These are phyloP conservation scores for Penicillium samsonianum DNA, from an alignment of 495 filamentous ascomycete species.

Conservation along the genomic window DNA sequence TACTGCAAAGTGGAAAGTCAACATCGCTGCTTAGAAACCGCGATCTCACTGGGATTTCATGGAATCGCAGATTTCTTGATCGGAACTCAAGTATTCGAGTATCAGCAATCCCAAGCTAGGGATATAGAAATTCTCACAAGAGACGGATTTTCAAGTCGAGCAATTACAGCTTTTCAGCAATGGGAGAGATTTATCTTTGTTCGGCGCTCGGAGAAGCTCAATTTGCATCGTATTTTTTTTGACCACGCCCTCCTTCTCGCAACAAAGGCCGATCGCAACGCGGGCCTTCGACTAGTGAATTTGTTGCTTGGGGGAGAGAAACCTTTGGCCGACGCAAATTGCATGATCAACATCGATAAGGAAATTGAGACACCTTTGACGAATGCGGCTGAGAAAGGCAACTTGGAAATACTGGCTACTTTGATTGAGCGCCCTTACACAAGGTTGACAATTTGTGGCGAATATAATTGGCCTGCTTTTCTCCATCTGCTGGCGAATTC, in stretches of 20 bases:
- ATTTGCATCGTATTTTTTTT: constrained; percentile 1
- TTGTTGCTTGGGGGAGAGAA: not conserved
- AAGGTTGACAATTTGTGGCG: not conserved
- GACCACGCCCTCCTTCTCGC: constrained; percentile 3
- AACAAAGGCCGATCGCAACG: constrained; percentile 1
- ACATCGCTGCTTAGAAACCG: constrained; percentile 1
- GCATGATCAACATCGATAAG: not conserved
- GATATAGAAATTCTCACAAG: not conserved
- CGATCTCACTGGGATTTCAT: constrained; percentile 1
- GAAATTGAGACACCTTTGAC: constrained; percentile 1
- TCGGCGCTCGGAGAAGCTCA: not conserved
- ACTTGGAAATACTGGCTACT: not conserved
- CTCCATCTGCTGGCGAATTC: constrained; percentile 3
- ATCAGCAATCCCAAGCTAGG: not conserved
- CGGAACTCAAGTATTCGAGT: not conserved
- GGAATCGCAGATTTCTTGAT: constrained; percentile 1
- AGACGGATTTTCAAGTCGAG: not conserved
- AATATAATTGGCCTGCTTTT: constrained; percentile 2
- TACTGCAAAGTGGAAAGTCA: not conserved
- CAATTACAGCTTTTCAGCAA: not conserved
- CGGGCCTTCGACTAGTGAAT: constrained; percentile 1
- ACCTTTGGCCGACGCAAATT: constrained; percentile 1
- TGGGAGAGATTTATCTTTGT: constrained; percentile 4
- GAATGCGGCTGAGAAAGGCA: not conserved
- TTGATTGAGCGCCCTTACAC: not conserved